Evolutionary conservation across 306 rosid genomes (phyloP).

Genomic region (Rubus idaeus): DNA sequence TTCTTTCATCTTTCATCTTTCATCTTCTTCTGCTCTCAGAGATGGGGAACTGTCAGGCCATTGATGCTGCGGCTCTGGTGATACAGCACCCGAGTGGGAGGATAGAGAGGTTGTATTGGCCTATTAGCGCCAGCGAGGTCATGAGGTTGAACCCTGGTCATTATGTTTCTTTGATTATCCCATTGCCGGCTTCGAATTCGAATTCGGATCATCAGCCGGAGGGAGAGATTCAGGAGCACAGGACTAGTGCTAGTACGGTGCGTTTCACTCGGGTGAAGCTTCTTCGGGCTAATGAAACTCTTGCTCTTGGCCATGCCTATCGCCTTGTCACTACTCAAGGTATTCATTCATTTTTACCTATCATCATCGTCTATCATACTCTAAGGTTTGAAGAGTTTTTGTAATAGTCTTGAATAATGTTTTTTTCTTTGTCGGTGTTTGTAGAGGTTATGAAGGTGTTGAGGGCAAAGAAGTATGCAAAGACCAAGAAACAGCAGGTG

Average conservation of each 20-base stretch:
- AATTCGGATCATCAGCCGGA: constrained; percentile 27
- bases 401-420: neutral
- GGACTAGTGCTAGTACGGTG: constrained; percentile 32
- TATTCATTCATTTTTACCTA: neutral
- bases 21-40: constrained; percentile 9
- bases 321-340: constrained; percentile 89
- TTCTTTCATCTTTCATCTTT: constrained; percentile 21
- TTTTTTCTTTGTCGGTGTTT: constrained; percentile 25
- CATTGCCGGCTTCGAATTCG: constrained; percentile 45
- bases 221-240: constrained; percentile 24
- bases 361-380: no score
- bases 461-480: constrained; percentile 79
- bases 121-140: constrained; percentile 73
- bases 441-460: constrained; percentile 88
- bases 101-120: constrained; percentile 82
- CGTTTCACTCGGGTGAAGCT: constrained; percentile 93
- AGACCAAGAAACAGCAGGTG: constrained; percentile 56
- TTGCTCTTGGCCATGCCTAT: constrained; percentile 95
- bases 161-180: constrained; percentile 87
- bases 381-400: neutral
- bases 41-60: constrained; percentile 98
- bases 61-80: constrained; percentile 97
- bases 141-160: constrained; percentile 89
- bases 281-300: constrained; percentile 83
- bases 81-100: constrained; percentile 91